A percentile compares a stretch with the other conserved stretches of the same genome.
phyloP scores from a whole-genome alignment of 2,329 filamentous ascomycete species.

The Amylocarpus encephaloides region DNA sequence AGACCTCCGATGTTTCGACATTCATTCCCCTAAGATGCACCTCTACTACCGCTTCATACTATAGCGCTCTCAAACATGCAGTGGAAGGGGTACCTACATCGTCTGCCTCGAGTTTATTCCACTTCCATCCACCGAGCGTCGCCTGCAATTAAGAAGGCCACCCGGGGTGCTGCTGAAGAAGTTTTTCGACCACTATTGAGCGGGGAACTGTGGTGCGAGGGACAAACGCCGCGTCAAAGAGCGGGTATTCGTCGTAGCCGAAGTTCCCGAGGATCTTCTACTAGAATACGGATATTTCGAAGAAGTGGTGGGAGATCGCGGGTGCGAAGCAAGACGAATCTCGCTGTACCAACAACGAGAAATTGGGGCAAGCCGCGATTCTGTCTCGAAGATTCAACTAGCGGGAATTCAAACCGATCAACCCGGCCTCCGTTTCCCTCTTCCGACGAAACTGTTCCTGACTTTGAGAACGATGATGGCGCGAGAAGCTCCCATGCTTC shows the following conservation, averaged over 20 bases:
- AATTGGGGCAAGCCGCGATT: background rate
- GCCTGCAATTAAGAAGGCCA: slow-evolving; percentile 7
- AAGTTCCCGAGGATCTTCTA: slow-evolving; percentile 12
- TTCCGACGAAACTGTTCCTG: slow-evolving; percentile 4
- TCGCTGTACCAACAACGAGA: too few relatives aligned
- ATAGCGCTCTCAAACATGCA: slow-evolving; percentile 25
- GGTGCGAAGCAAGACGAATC: too few relatives aligned
- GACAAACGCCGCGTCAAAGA: slow-evolving; percentile 15
- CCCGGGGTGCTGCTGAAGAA: slow-evolving; percentile 14
- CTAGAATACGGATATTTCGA: slow-evolving; percentile 8
- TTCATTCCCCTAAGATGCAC: slow-evolving; percentile 25
- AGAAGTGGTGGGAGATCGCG: slow-evolving; percentile 7
- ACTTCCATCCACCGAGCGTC: slow-evolving; percentile 14
- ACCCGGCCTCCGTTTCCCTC: background rate
- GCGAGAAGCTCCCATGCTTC: slow-evolving; percentile 13
- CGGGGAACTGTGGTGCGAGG: slow-evolving; percentile 11
- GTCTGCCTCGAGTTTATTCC: slow-evolving; percentile 23
- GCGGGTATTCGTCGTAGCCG: slow-evolving; percentile 10
- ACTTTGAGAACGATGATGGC: slow-evolving; percentile 16
- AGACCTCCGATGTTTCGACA: background rate
- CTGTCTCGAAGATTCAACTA: background rate
- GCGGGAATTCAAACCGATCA: background rate
- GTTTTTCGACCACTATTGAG: slow-evolving; percentile 12
- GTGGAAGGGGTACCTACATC: slow-evolving; percentile 29
- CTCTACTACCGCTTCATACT: slow-evolving; percentile 13